A percentile compares a stretch with the other conserved stretches of the same genome.
These are phyloP conservation scores for Akanthomyces lecanii DNA, from an alignment of 2,329 filamentous ascomycete genomes.

Conservation along the genomic window DNA sequence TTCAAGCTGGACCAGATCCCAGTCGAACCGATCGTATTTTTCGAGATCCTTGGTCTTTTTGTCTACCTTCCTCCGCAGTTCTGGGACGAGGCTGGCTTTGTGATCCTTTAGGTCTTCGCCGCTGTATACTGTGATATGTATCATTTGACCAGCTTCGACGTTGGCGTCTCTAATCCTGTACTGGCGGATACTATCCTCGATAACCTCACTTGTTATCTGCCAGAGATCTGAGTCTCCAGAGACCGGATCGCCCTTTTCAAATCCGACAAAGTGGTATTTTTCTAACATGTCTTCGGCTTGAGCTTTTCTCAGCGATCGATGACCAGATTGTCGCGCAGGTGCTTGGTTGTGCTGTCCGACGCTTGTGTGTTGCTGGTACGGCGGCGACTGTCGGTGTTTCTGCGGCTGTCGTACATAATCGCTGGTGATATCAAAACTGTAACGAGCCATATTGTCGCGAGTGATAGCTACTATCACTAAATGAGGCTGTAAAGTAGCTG, in stretches of 20 bases:
- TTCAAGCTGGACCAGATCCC: background rate
- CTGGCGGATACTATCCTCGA: background rate
- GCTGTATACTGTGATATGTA: too few relatives aligned
- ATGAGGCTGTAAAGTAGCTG: background rate
- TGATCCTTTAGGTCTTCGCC: background rate
- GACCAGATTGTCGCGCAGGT: background rate
- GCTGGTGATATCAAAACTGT: background rate
- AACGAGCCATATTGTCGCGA: background rate
- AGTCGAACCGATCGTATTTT: background rate
- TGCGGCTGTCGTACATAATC: background rate
- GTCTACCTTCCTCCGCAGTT: background rate
- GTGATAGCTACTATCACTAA: background rate
- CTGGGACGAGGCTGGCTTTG: background rate
- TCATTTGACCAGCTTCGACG: too few relatives aligned
- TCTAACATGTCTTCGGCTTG: background rate
- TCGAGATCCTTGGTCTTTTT: background rate
- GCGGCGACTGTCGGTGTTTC: background rate
- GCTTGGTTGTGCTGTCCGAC: background rate
- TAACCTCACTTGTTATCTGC: background rate
- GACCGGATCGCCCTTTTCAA: background rate
- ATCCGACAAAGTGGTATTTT: background rate
- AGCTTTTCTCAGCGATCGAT: background rate
- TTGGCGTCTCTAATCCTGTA: background rate
- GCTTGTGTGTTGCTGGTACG: background rate
- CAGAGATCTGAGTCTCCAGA: background rate